Conservation (phyloP, 2,329 filamentous ascomycete species). For the Penicillium sp. region DNA sequence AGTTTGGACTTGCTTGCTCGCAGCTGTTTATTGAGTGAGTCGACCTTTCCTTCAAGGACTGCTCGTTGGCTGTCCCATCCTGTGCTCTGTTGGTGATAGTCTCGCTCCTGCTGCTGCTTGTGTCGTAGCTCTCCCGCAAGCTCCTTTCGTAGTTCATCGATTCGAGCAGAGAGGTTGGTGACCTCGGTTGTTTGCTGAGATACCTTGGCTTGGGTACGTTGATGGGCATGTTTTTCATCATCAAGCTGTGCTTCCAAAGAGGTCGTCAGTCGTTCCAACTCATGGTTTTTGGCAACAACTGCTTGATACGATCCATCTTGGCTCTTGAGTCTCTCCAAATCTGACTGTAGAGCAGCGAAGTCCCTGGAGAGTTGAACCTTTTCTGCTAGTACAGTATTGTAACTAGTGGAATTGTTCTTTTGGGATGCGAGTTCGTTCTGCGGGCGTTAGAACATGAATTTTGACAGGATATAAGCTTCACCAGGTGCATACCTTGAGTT, state of each 20-base stretch:
- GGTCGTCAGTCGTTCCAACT: constrained; percentile 75
- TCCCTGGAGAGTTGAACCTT: constrained; percentile 65
- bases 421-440: constrained; percentile 73
- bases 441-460: background rate
- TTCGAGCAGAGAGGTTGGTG: constrained; percentile 41
- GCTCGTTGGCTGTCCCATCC: constrained; percentile 66
- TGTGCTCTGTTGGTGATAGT: constrained; percentile 57
- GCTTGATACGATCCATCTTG: constrained; percentile 65
- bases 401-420: constrained; percentile 67
- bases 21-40: constrained; percentile 69
- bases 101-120: constrained; percentile 50
- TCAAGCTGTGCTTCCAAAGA: constrained; percentile 79
- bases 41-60: constrained; percentile 70
- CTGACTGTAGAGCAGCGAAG: constrained; percentile 59
- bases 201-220: constrained; percentile 53
- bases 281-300: constrained; percentile 75
- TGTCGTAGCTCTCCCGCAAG: constrained; percentile 55
- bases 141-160: constrained; percentile 53
- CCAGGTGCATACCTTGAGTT: constrained; percentile 52
- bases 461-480: constrained; percentile 7
- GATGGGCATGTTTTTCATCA: constrained; percentile 72
- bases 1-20: constrained; percentile 71
- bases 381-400: constrained; percentile 68
- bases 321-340: constrained; percentile 63
- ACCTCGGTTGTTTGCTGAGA: constrained; percentile 43